These are phyloP conservation scores for Friedmanniomyces endolithicus DNA, from an alignment of 495 filamentous ascomycete species.

Conservation along the genomic window DNA sequence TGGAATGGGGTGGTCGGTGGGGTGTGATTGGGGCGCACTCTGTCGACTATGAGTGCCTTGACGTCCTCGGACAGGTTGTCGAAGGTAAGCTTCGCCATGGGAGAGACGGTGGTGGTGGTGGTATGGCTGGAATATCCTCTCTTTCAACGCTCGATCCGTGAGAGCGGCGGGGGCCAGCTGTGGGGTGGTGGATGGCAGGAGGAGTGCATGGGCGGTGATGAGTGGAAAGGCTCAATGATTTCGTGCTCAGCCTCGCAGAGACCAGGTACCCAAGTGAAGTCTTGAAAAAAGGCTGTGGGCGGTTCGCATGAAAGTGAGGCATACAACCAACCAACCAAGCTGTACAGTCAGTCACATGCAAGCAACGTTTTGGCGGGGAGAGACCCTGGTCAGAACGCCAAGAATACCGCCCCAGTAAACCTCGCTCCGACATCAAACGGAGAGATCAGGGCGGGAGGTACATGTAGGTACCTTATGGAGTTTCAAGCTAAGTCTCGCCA, in stretches of 20 bases:
- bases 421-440: too few species aligned
- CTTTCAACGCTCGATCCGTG: neutral
- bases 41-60: slow-evolving; percentile 28
- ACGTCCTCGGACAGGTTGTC: slow-evolving; percentile 28
- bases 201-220: neutral
- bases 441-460: too few species aligned
- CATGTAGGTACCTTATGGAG: too few species aligned
- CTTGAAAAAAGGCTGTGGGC: too few species aligned
- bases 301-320: too few species aligned
- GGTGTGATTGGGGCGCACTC: slow-evolving; percentile 18
- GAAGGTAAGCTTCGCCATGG: slow-evolving; percentile 7
- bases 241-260: neutral
- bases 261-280: too few species aligned
- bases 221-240: neutral
- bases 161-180: neutral
- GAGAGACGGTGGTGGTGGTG: neutral
- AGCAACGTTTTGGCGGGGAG: too few species aligned
- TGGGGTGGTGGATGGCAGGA: neutral
- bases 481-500: too few species aligned
- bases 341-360: too few species aligned
- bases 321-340: too few species aligned
- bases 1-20: neutral
- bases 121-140: neutral
- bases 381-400: too few species aligned
- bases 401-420: too few species aligned